Conservation (phyloP, 352 stramenopile genomes). For the Pythium graminicola region DNA sequence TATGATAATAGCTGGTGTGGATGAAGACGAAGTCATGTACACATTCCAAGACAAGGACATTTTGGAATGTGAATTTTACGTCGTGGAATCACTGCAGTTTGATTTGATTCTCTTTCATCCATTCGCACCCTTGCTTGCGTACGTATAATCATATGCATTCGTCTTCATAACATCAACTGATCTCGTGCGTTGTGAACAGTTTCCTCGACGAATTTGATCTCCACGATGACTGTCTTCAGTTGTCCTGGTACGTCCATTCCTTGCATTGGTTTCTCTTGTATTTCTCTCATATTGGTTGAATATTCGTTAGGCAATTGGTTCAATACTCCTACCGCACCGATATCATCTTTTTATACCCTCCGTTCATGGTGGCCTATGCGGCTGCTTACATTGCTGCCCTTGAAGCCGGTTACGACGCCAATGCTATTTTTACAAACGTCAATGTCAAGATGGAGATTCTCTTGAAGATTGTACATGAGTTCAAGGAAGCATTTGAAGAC, state of each 20-base stretch:
- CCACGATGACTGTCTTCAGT: conserved; percentile 79
- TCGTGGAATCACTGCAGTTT: conserved; percentile 83
- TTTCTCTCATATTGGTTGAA: neutral
- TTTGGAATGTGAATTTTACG: conserved; percentile 88
- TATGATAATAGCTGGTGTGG: conserved; percentile 44
- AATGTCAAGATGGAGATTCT: conserved; percentile 82
- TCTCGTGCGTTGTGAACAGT: conserved; percentile 21
- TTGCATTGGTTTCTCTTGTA: no score
- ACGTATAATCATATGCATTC: conserved; percentile 13
- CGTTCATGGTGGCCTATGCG: conserved; percentile 86
- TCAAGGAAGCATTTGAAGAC: conserved; percentile 69
- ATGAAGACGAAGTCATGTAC: conserved; percentile 85
- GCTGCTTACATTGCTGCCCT: conserved; percentile 71
- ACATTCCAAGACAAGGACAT: conserved; percentile 88
- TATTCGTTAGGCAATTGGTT: conserved; percentile 58
- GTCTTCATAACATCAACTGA: no score
- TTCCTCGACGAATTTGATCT: conserved; percentile 82
- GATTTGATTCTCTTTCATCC: conserved; percentile 85
- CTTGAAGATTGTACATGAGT: conserved; percentile 71
- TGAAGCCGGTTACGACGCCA: conserved; percentile 69
- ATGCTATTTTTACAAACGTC: conserved; percentile 64
- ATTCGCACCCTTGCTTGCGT: conserved; percentile 79
- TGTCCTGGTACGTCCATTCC: conserved; percentile 51
- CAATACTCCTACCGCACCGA: conserved; percentile 86
- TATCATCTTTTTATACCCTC: conserved; percentile 78